Evolutionary conservation across 441 rosid species (phyloP).

Genomic region (Populus hybrid): DNA sequence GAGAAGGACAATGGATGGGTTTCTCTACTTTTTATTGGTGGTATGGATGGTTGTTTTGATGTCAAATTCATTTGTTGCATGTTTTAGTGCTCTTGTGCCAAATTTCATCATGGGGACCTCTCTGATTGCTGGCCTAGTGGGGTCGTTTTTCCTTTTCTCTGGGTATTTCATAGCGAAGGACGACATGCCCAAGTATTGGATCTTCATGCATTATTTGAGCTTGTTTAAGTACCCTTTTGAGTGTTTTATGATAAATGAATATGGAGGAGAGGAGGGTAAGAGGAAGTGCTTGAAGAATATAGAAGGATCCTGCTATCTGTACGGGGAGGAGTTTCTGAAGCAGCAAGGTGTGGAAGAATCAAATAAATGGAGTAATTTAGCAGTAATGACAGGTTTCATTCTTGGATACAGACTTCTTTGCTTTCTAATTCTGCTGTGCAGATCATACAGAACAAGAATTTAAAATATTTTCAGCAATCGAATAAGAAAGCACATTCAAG

Average conservation of each 20-base stretch:
- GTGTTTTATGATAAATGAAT: constrained; percentile 70
- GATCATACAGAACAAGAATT: constrained; percentile 29
- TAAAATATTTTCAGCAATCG: constrained; percentile 6
- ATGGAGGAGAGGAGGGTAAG: constrained; percentile 33
- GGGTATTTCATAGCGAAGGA: constrained; percentile 78
- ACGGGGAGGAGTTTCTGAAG: constrained; percentile 33
- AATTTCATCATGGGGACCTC: constrained; percentile 76
- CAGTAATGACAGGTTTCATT: constrained; percentile 38
- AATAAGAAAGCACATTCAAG: neutral
- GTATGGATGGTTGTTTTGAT: constrained; percentile 63
- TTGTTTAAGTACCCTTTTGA: constrained; percentile 79
- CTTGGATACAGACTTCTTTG: constrained; percentile 37
- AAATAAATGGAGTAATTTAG: constrained; percentile 38
- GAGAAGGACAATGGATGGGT: constrained; percentile 57
- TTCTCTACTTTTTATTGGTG: constrained; percentile 58
- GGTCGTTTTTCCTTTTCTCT: constrained; percentile 75
- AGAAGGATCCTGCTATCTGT: constrained; percentile 33
- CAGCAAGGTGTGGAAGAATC: constrained; percentile 38
- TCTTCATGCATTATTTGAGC: constrained; percentile 70
- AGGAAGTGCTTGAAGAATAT: constrained; percentile 28
- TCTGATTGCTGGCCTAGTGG: constrained; percentile 55
- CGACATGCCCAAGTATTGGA: constrained; percentile 71
- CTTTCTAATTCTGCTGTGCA: constrained; percentile 37
- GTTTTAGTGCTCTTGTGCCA: constrained; percentile 75
- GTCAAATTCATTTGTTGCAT: constrained; percentile 78